phyloP scores from a whole-genome alignment of 768 basidiomycete genomes.

The Termitomyces sp. region DNA sequence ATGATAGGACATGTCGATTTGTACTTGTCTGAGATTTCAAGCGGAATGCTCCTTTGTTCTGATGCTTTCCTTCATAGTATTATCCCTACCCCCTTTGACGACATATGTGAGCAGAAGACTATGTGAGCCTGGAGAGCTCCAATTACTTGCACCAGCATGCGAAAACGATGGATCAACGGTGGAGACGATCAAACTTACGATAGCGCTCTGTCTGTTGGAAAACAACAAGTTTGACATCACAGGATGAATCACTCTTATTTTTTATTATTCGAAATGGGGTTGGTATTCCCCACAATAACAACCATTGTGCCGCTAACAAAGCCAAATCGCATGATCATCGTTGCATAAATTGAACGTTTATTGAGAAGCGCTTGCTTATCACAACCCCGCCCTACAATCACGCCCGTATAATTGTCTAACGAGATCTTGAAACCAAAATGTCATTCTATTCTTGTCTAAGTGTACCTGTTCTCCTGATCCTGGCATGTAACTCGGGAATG shows the following conservation, averaged over 20 bases:
- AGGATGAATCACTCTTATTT: not conserved
- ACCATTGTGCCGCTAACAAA: not conserved
- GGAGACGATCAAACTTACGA: not conserved
- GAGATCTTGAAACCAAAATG: not conserved
- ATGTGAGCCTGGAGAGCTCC: no score
- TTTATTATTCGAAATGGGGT: not conserved
- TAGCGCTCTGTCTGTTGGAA: not conserved
- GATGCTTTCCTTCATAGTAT: no score
- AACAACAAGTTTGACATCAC: not conserved
- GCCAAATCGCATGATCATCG: not conserved
- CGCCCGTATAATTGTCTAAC: not conserved
- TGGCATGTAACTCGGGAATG: not conserved
- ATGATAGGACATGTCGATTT: no score
- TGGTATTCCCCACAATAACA: not conserved
- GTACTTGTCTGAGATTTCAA: no score
- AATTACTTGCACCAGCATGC: no score
- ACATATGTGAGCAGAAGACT: no score
- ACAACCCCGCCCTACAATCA: not conserved
- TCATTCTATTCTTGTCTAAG: not conserved
- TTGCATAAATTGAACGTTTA: not conserved
- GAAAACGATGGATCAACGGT: not conserved
- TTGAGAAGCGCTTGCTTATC: not conserved
- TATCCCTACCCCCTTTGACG: no score
- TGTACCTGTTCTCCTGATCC: not conserved
- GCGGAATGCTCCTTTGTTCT: no score